Evolutionary conservation across 192 early-diverging fungal genomes (phyloP).

Genomic region (Allomyces javanicus): DNA sequence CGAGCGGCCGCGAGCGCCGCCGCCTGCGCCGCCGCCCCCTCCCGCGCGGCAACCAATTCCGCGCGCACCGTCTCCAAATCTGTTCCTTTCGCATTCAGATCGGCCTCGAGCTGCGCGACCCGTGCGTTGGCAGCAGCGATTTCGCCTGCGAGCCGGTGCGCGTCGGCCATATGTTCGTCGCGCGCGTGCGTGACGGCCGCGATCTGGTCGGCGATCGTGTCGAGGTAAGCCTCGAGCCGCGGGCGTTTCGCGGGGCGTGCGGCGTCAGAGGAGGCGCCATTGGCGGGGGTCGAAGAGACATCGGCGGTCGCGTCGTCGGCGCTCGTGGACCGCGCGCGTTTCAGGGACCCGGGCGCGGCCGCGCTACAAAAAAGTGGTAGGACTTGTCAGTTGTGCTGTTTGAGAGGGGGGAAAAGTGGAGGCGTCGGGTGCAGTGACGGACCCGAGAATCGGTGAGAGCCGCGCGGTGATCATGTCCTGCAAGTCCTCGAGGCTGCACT

Average conservation of each 20-base stretch:
- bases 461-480: too few relatives aligned
- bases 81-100: too few relatives aligned
- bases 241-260: background rate
- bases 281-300: background rate
- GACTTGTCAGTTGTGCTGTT: background rate
- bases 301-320: background rate
- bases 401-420: background rate
- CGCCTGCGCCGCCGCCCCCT: too few relatives aligned
- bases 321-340: background rate
- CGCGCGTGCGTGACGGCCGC: background rate
- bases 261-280: too few relatives aligned
- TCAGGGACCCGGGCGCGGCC: background rate
- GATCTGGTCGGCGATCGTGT: background rate
- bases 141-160: background rate
- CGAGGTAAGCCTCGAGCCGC: background rate
- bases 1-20: too few relatives aligned
- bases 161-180: background rate
- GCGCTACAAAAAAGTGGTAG: background rate
- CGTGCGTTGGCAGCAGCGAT: background rate
- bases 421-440: background rate
- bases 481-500: too few relatives aligned
- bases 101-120: background rate
- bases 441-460: too few relatives aligned
- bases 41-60: too few relatives aligned
- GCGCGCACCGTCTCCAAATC: too few relatives aligned